Evolutionary conservation across 352 stramenopile genomes (phyloP).

Genomic region (Pseudoperonospora humuli): DNA sequence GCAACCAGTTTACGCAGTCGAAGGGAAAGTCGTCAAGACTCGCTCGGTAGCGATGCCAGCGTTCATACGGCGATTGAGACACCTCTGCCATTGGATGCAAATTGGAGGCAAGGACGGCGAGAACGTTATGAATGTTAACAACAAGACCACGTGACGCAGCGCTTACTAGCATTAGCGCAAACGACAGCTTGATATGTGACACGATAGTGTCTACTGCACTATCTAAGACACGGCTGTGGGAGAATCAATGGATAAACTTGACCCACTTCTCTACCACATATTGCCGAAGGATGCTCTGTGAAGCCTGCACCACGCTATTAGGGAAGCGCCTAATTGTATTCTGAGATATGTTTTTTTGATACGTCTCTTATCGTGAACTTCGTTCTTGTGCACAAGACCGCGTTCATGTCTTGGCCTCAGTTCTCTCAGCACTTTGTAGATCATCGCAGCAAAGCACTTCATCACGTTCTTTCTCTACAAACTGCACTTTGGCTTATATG

Average conservation of each 20-base stretch:
- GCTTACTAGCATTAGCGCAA: conserved; percentile 18
- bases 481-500: too few relatives aligned
- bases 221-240: conserved; percentile 8
- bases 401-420: too few relatives aligned
- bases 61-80: conserved; percentile 24
- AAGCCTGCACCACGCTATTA: conserved; percentile 28
- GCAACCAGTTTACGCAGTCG: conserved; percentile 16
- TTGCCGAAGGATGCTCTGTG: conserved; percentile 32
- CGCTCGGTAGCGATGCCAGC: conserved; percentile 20
- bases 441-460: too few relatives aligned
- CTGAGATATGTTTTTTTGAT: too few relatives aligned
- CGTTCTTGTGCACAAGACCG: too few relatives aligned
- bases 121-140: not conserved
- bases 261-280: conserved; percentile 31
- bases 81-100: conserved; percentile 1
- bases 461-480: too few relatives aligned
- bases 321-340: conserved; percentile 24
- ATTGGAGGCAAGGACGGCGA: conserved; percentile 7
- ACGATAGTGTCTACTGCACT: conserved; percentile 22
- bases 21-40: conserved; percentile 12
- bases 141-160: conserved; percentile 9
- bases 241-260: conserved; percentile 5
- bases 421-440: too few relatives aligned
- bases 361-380: conserved; percentile 65
- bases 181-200: conserved; percentile 18